These are phyloP conservation scores for Hordeum vulgare DNA, from an alignment of 176 grass and related monocot species.

Conservation along the genomic window MorexV3_pseudomolecules_assembly NC_058518.1:21618985-21619484, in stretches of 20 bases:
- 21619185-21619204: neutral
- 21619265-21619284: neutral
- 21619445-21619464: neutral
- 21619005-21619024: too few species aligned
- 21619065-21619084: neutral
- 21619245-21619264: neutral
- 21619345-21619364: conserved; percentile 17
- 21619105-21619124: neutral
- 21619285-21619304: neutral
- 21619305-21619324: neutral
- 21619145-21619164: too few species aligned
- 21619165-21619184: neutral
- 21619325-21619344: neutral
- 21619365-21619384: neutral
- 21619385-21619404: conserved; percentile 3
- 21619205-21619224: neutral
- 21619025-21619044: neutral
- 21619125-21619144: neutral
- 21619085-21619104: neutral
- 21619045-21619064: neutral
- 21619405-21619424: neutral
- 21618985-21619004: too few species aligned
- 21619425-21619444: neutral
- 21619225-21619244: neutral
- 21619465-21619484: neutral